Percentiles rank a stretch among this genome's conserved stretches.
These are phyloP conservation scores for Volutella citrinella DNA, from an alignment of 2,329 filamentous ascomycete species.

Conservation along the genomic window DNA sequence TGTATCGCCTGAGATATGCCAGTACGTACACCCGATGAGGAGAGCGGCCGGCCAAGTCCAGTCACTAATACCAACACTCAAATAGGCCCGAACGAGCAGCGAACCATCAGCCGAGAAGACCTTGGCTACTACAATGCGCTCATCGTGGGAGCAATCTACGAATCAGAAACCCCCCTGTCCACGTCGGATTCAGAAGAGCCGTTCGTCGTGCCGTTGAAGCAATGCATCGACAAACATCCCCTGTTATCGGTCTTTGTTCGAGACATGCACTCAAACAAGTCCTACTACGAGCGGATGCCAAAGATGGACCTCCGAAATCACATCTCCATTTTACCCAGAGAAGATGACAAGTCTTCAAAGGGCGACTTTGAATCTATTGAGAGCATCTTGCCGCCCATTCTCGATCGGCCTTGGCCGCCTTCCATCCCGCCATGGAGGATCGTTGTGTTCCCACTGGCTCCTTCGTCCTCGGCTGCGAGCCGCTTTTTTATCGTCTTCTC, in stretches of 20 bases:
- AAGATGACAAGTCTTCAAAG: too few species aligned
- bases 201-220: slow-evolving; percentile 15
- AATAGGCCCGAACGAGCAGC: slow-evolving; percentile 6
- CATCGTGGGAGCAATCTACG: slow-evolving; percentile 2
- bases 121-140: slow-evolving; percentile 6
- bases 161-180: too few species aligned
- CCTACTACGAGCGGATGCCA: slow-evolving; percentile 17
- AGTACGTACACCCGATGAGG: too few species aligned
- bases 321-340: not conserved
- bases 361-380: too few species aligned
- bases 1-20: too few species aligned
- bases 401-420: slow-evolving; percentile 15
- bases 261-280: slow-evolving; percentile 17
- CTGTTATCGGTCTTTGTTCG: slow-evolving; percentile 18
- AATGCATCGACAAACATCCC: slow-evolving; percentile 18
- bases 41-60: too few species aligned
- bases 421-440: slow-evolving; percentile 22
- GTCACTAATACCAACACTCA: too few species aligned
- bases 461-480: too few species aligned
- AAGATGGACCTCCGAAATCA: slow-evolving; percentile 18
- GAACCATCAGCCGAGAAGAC: slow-evolving; percentile 1
- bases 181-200: slow-evolving; percentile 6
- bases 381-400: slow-evolving; percentile 7
- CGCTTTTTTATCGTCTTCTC: slow-evolving; percentile 19
- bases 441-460: slow-evolving; percentile 15